Percentiles rank a stretch among this genome's conserved stretches.
Conservation (phyloP, 1,139 yeast genomes). For the Scheffersomyces segobiensis region DNA sequence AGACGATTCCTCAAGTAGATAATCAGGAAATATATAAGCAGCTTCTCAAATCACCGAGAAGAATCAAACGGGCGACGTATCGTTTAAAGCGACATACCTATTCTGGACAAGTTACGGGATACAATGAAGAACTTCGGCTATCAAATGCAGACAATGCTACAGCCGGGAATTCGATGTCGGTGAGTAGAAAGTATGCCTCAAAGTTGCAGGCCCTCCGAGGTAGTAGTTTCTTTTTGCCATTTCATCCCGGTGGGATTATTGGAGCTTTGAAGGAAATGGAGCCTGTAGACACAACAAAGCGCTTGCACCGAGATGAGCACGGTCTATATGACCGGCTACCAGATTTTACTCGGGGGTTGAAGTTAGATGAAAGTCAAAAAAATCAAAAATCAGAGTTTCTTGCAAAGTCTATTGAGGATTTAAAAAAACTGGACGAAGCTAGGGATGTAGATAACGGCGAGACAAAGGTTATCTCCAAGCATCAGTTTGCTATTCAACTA, state of each 20-base stretch:
- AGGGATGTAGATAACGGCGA: slow-evolving; percentile 3
- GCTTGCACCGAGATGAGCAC: slow-evolving; percentile 64
- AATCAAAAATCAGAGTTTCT: neutral
- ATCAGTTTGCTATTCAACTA: slow-evolving; percentile 1
- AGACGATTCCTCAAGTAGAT: slow-evolving; percentile 38
- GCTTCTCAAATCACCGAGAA: slow-evolving; percentile 51
- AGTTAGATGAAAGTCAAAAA: slow-evolving; percentile 14
- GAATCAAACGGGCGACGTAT: slow-evolving; percentile 55
- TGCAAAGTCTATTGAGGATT: slow-evolving; percentile 7
- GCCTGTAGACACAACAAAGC: slow-evolving; percentile 32
- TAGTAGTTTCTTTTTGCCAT: slow-evolving; percentile 76
- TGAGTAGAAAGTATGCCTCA: slow-evolving; percentile 67
- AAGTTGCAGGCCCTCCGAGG: slow-evolving; percentile 68
- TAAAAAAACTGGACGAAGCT: slow-evolving; percentile 11
- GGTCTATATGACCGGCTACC: slow-evolving; percentile 86
- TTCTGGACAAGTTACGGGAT: slow-evolving; percentile 63
- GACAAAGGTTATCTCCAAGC: slow-evolving; percentile 3
- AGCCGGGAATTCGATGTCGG: slow-evolving; percentile 69
- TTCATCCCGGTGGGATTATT: slow-evolving; percentile 87
- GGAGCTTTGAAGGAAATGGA: slow-evolving; percentile 26
- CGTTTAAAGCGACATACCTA: slow-evolving; percentile 74
- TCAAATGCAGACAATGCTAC: slow-evolving; percentile 54
- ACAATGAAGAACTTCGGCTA: slow-evolving; percentile 58
- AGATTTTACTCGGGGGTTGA: slow-evolving; percentile 75
- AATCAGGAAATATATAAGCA: slow-evolving; percentile 35